Conservation (phyloP, 352 stramenopile species). For the Albugo candida region DNA sequence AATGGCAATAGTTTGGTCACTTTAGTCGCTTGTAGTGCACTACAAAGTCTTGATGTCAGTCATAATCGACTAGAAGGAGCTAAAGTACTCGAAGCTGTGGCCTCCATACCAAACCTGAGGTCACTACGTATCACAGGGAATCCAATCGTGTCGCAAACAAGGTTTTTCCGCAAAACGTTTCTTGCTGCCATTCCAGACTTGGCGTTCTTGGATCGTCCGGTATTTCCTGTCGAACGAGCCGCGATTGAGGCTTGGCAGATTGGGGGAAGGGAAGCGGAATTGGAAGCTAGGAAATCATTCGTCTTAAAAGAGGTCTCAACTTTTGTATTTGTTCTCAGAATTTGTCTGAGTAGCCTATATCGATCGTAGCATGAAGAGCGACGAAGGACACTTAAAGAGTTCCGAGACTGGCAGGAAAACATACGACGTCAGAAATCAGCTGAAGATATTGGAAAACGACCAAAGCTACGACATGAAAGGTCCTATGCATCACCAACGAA, state of each 20-base stretch:
- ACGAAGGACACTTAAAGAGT: constrained; percentile 38
- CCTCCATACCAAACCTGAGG: constrained; percentile 56
- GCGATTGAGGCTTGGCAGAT: constrained; percentile 68
- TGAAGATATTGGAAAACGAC: constrained; percentile 29
- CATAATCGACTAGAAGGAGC: constrained; percentile 80
- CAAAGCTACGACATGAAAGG: neutral
- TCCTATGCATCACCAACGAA: constrained; percentile 1
- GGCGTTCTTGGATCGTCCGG: constrained; percentile 85
- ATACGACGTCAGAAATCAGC: constrained; percentile 35
- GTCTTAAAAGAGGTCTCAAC: constrained; percentile 31
- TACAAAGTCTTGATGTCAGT: constrained; percentile 86
- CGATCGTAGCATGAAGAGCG: constrained; percentile 29
- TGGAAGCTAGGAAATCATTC: constrained; percentile 40
- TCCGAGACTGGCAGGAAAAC: constrained; percentile 58
- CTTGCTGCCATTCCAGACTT: constrained; percentile 71
- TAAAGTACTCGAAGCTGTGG: constrained; percentile 58
- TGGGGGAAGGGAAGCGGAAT: constrained; percentile 80
- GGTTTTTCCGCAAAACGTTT: constrained; percentile 86
- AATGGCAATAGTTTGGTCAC: constrained; percentile 30
- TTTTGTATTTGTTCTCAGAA: neutral
- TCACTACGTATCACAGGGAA: constrained; percentile 78
- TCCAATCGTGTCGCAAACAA: constrained; percentile 76
- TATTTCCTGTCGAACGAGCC: constrained; percentile 83
- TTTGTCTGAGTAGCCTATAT: neutral
- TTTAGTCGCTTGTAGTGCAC: constrained; percentile 37